A percentile compares a stretch with the other conserved stretches of the same genome.
These are phyloP conservation scores for Lactifluus pinguis DNA, from an alignment of 768 basidiomycete genomes.

Conservation along the genomic window DNA sequence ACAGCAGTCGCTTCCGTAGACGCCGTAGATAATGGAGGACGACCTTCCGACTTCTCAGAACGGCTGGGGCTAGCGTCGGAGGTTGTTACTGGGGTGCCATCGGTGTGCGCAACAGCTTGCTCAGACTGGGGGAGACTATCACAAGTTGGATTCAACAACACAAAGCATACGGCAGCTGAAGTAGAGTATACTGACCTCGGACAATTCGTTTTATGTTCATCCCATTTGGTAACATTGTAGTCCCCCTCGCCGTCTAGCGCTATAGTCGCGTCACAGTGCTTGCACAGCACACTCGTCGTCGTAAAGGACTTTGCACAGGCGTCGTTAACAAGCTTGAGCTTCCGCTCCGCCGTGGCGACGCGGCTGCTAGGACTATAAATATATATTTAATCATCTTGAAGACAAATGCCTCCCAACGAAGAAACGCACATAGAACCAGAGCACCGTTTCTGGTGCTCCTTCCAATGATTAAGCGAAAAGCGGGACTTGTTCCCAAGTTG, in stretches of 20 bases:
- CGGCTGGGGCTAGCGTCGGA: constrained; percentile 3
- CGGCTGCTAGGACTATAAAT: constrained; percentile 43
- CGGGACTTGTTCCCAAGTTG: constrained; percentile 30
- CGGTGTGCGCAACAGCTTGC: neutral
- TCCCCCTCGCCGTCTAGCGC: constrained; percentile 41
- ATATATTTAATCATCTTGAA: neutral
- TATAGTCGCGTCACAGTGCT: constrained; percentile 39
- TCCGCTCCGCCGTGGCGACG: constrained; percentile 54
- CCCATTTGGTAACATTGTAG: constrained; percentile 54
- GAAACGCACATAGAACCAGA: constrained; percentile 32
- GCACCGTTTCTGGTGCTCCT: constrained; percentile 41
- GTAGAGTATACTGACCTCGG: constrained; percentile 26
- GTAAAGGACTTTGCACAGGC: constrained; percentile 45
- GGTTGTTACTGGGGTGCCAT: neutral
- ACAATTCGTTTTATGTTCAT: constrained; percentile 50
- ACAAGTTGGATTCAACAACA: neutral
- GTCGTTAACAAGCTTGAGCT: constrained; percentile 55
- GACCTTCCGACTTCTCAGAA: constrained; percentile 12
- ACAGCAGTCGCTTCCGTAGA: constrained; percentile 34
- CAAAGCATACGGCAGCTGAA: neutral
- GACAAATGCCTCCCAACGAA: constrained; percentile 13
- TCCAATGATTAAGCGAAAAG: constrained; percentile 48
- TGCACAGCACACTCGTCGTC: constrained; percentile 40
- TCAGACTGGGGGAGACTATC: neutral
- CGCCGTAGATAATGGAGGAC: constrained; percentile 22